Evolutionary conservation across 2,329 filamentous ascomycete species (phyloP).

Genomic region (Colletotrichum brevisporum): DNA sequence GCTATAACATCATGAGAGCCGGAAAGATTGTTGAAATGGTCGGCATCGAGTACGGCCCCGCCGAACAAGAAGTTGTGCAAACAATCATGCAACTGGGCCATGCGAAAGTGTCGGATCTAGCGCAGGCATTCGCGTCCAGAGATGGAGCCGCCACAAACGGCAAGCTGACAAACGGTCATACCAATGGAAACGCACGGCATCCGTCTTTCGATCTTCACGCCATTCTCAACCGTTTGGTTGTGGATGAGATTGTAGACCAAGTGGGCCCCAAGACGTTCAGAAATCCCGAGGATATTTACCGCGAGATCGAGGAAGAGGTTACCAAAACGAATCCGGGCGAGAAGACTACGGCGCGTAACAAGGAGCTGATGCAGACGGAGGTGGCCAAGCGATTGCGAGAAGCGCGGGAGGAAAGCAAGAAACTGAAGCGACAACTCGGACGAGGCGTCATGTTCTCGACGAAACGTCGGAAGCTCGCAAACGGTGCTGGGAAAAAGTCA

Average conservation of each 20-base stretch:
- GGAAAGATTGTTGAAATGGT: conserved; percentile 86
- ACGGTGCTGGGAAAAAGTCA: conserved; percentile 54
- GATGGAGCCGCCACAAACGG: conserved; percentile 39
- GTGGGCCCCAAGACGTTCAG: conserved; percentile 70
- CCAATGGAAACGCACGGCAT: conserved; percentile 53
- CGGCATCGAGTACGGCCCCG: conserved; percentile 79
- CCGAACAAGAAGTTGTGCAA: conserved; percentile 81
- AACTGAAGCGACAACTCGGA: conserved; percentile 66
- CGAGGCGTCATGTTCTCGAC: conserved; percentile 54
- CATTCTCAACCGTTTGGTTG: conserved; percentile 68
- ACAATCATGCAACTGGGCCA: conserved; percentile 84
- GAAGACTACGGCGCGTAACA: conserved; percentile 69
- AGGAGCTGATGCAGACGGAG: conserved; percentile 71
- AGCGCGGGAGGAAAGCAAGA: conserved; percentile 66
- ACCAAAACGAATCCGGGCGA: conserved; percentile 62
- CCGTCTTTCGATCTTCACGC: conserved; percentile 64
- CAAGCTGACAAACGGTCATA: conserved; percentile 45
- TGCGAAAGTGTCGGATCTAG: conserved; percentile 78
- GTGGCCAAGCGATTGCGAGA: conserved; percentile 68
- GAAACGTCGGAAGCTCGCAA: conserved; percentile 70
- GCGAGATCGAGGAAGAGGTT: conserved; percentile 75
- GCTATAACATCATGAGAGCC: conserved; percentile 85
- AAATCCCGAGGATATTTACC: conserved; percentile 72
- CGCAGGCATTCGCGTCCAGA: conserved; percentile 68
- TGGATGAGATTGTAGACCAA: conserved; percentile 77